Evolutionary conservation across 1,284 basidiomycete species (phyloP).

Genomic region (Heterobasidion irregulare): DNA sequence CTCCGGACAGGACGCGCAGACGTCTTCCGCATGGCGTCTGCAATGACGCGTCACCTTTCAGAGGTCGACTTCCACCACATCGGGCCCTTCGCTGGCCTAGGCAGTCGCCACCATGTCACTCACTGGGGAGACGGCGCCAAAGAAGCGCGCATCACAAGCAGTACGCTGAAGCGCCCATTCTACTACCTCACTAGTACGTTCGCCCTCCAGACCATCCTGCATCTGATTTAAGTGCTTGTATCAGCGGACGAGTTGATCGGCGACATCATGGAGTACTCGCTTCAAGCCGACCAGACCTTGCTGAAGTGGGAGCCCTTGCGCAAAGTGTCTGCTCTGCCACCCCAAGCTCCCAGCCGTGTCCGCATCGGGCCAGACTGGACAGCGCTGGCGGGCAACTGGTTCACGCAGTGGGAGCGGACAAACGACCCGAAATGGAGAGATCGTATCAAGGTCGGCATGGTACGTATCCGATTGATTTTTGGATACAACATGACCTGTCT

Average conservation of each 20-base stretch:
- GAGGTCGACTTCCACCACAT: slow-evolving; percentile 34
- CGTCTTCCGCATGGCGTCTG: slow-evolving; percentile 28
- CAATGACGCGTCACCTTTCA: slow-evolving; percentile 32
- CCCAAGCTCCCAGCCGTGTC: slow-evolving; percentile 28
- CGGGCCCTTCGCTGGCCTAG: slow-evolving; percentile 32
- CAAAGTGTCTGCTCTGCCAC: slow-evolving; percentile 29
- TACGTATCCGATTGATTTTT: slow-evolving; percentile 8
- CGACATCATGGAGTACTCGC: slow-evolving; percentile 30
- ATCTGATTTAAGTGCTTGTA: background rate
- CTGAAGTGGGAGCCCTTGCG: slow-evolving; percentile 34
- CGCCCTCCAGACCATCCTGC: background rate
- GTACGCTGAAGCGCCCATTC: slow-evolving; percentile 29
- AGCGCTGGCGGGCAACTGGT: slow-evolving; percentile 33
- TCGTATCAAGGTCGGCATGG: slow-evolving; percentile 32
- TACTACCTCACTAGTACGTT: slow-evolving; percentile 29
- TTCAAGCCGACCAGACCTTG: slow-evolving; percentile 31
- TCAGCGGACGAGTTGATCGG: slow-evolving; percentile 32
- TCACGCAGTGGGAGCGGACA: slow-evolving; percentile 35
- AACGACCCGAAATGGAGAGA: slow-evolving; percentile 30
- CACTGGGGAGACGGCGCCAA: slow-evolving; percentile 39
- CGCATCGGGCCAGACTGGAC: slow-evolving; percentile 36
- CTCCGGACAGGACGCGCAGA: slow-evolving; percentile 33
- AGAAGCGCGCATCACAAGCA: slow-evolving; percentile 30
- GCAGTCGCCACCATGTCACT: slow-evolving; percentile 32
- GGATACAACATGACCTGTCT: background rate